A percentile compares a stretch with the other conserved stretches of the same genome.
These are phyloP conservation scores for Conticribra weissflogii DNA, from an alignment of 108 stramenopile genomes.

Conservation along the genomic window DNA sequence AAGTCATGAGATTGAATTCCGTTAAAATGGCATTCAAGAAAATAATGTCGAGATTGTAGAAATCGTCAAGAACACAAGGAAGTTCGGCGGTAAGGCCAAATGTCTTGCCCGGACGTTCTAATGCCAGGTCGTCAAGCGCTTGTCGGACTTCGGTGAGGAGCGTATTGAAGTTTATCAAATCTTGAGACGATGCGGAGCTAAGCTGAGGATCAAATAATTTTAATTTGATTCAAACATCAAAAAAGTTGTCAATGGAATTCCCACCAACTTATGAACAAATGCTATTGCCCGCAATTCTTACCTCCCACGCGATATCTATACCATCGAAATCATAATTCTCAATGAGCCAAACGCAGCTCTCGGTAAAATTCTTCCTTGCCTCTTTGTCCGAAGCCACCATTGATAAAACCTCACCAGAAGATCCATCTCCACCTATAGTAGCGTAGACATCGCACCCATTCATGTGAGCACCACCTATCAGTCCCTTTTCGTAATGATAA, in stretches of 20 bases:
- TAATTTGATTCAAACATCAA: not conserved
- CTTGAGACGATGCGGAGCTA: conserved; percentile 9
- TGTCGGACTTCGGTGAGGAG: conserved; percentile 14
- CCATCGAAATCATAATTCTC: conserved; percentile 31
- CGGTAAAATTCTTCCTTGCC: conserved; percentile 27
- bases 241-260: too few species aligned
- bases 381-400: conserved; percentile 8
- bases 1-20: conserved; percentile 26
- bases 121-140: conserved; percentile 9
- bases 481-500: conserved; percentile 25
- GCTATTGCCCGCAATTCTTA: not conserved
- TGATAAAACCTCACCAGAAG: conserved; percentile 11
- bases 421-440: conserved; percentile 5
- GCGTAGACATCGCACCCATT: conserved; percentile 22
- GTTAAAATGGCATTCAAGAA: conserved; percentile 4
- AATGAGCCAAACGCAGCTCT: conserved; percentile 18
- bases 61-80: conserved; percentile 5
- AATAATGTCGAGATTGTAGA: not conserved
- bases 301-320: conserved; percentile 33
- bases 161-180: conserved; percentile 29
- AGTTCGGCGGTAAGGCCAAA: conserved; percentile 34
- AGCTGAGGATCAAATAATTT: not conserved
- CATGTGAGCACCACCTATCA: conserved; percentile 24
- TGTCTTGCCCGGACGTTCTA: not conserved
- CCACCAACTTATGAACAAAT: too few species aligned